Conservation (phyloP, 2,329 filamentous ascomycete species). For the Scedosporium aurantiacum region DNA sequence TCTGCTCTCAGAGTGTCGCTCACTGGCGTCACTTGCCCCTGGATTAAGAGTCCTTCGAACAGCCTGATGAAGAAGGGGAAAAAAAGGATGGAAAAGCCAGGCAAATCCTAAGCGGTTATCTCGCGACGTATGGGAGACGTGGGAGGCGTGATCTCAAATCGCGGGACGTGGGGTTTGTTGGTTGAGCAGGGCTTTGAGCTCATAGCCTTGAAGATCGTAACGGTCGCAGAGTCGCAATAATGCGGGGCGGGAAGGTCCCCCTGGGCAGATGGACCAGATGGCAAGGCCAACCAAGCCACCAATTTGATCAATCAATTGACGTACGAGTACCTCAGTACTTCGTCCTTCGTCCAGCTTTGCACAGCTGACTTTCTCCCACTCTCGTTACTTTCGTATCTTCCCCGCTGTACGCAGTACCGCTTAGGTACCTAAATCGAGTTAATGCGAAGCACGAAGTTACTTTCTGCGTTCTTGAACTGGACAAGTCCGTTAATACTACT, state of each 20-base stretch:
- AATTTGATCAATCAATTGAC: too few species aligned
- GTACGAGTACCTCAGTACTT: too few species aligned
- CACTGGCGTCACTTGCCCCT: background rate
- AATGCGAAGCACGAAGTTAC: too few species aligned
- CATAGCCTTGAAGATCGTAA: slow-evolving; percentile 3
- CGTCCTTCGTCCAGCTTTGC: too few species aligned
- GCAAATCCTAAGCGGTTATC: background rate
- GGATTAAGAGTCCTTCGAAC: background rate
- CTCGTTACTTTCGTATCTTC: too few species aligned
- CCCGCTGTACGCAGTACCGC: too few species aligned
- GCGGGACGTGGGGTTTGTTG: background rate
- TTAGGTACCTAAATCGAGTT: too few species aligned
- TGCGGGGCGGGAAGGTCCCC: background rate
- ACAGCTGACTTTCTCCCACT: too few species aligned
- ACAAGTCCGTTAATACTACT: too few species aligned
- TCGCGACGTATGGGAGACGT: background rate
- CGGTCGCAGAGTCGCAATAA: slow-evolving; percentile 7
- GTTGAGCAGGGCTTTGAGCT: background rate
- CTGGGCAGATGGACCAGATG: background rate
- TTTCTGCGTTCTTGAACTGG: too few species aligned
- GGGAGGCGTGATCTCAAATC: background rate
- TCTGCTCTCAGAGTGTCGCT: background rate
- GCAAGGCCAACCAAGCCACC: background rate
- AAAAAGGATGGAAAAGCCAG: background rate
- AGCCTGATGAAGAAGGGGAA: background rate